phyloP scores from a whole-genome alignment of 2,329 filamentous ascomycete species.

The Botrytis fabae region DNA sequence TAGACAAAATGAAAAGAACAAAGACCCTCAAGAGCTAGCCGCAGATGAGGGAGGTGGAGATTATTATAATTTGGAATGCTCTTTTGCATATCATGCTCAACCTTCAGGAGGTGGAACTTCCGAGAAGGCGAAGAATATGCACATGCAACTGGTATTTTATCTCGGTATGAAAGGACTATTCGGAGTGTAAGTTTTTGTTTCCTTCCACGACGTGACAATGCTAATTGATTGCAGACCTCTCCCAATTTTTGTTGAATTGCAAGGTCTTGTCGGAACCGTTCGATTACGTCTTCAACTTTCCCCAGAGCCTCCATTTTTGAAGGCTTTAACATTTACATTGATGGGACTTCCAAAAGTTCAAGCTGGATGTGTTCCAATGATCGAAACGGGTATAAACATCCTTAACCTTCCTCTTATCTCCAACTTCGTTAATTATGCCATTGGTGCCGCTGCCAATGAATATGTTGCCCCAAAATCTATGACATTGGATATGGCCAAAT shows the following conservation, averaged over 20 bases:
- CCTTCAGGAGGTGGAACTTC: conserved; percentile 69
- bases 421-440: conserved; percentile 78
- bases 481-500: conserved; percentile 85
- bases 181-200: conserved; percentile 30
- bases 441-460: conserved; percentile 76
- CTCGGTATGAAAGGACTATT: conserved; percentile 56
- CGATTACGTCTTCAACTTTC: conserved; percentile 81
- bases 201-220: neutral
- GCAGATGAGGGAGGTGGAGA: conserved; percentile 88
- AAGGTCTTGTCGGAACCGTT: conserved; percentile 84
- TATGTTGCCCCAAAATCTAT: conserved; percentile 95
- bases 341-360: conserved; percentile 91
- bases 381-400: conserved; percentile 88
- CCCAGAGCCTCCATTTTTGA: conserved; percentile 88
- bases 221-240: conserved; percentile 27
- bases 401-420: conserved; percentile 90
- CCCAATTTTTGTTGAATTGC: conserved; percentile 67
- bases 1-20: conserved; percentile 74
- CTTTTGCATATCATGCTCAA: conserved; percentile 86
- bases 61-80: conserved; percentile 89
- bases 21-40: conserved; percentile 82
- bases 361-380: conserved; percentile 87
- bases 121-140: conserved; percentile 90
- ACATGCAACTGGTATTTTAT: conserved; percentile 95
- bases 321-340: conserved; percentile 86